phyloP scores from a whole-genome alignment of 2,329 filamentous ascomycete genomes.

The Bipolaris zeicola region DNA sequence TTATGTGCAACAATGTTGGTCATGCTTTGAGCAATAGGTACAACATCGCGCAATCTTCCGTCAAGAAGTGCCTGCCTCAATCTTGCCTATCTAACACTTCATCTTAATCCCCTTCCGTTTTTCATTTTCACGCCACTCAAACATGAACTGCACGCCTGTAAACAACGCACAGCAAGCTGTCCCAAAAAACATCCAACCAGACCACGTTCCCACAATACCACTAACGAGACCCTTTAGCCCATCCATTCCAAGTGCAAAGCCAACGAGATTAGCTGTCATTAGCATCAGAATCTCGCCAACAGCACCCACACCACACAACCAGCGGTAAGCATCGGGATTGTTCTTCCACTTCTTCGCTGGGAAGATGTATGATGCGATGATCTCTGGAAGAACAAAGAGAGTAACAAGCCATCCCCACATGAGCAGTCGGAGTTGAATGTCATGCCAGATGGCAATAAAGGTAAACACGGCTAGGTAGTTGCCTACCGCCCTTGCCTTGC shows the following conservation, averaged over 20 bases:
- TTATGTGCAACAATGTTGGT: background rate
- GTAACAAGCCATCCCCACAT: conserved; percentile 98
- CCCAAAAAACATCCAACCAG: conserved; percentile 74
- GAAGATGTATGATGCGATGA: conserved; percentile 73
- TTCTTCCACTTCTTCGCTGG: conserved; percentile 73
- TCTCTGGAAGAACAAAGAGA: conserved; percentile 89
- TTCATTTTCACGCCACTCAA: conserved; percentile 88
- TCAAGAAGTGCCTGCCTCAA: background rate
- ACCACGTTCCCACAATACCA: conserved; percentile 76
- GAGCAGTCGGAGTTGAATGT: conserved; percentile 86
- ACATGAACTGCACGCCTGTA: conserved; percentile 90
- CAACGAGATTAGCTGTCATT: conserved; percentile 93
- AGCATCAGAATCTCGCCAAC: conserved; percentile 90
- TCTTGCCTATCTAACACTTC: conserved; percentile 68
- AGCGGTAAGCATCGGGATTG: conserved; percentile 73
- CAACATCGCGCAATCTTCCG: background rate
- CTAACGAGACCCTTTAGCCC: conserved; percentile 77
- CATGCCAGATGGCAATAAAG: conserved; percentile 97
- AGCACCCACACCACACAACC: conserved; percentile 79
- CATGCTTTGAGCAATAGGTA: too few species aligned
- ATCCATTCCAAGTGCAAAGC: conserved; percentile 90
- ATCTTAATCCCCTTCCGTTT: conserved; percentile 78
- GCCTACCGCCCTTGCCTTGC: conserved; percentile 64
- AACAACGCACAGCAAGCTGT: conserved; percentile 77
- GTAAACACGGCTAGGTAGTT: conserved; percentile 90